Conservation (phyloP, 352 stramenopile genomes). For the Globisporangium yorkense region DNA sequence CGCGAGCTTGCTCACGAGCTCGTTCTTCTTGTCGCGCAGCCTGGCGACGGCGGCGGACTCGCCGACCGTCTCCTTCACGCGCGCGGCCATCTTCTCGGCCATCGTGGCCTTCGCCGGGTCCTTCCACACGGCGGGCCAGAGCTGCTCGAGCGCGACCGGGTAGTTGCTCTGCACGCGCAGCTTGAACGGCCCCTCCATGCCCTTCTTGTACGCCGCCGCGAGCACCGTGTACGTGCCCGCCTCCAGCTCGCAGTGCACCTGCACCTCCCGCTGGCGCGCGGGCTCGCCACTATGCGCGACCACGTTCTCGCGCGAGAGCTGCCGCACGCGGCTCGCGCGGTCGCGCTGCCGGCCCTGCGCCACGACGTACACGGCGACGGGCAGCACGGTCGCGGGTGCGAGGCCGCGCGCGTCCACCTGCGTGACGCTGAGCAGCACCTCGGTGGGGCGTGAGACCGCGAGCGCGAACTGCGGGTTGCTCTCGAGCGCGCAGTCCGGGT, state of each 20-base stretch:
- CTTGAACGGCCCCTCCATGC: constrained; percentile 89
- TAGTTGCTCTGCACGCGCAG: constrained; percentile 86
- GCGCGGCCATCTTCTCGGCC: constrained; percentile 55
- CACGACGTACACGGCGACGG: constrained; percentile 70
- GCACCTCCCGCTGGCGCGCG: constrained; percentile 59
- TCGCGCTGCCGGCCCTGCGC: constrained; percentile 39
- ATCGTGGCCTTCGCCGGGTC: constrained; percentile 30
- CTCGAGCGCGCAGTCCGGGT: constrained; percentile 68
- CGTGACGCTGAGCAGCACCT: constrained; percentile 83
- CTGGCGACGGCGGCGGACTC: constrained; percentile 51
- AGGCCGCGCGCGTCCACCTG: constrained; percentile 66
- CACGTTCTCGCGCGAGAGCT: constrained; percentile 62
- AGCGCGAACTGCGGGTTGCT: constrained; percentile 89
- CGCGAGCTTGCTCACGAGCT: constrained; percentile 57
- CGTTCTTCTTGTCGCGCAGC: constrained; percentile 68
- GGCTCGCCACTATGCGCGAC: constrained; percentile 78
- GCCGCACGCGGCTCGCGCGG: constrained; percentile 52
- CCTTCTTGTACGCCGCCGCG: constrained; percentile 80
- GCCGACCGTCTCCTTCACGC: constrained; percentile 54
- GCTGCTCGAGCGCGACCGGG: constrained; percentile 55
- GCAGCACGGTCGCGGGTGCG: constrained; percentile 57
- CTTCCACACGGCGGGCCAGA: constrained; percentile 83
- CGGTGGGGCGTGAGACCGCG: constrained; percentile 63
- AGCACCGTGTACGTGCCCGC: constrained; percentile 87
- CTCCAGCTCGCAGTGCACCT: constrained; percentile 63